These are phyloP conservation scores for Lactarius evosmus DNA, from an alignment of 768 basidiomycete species.

Conservation along the genomic window DNA sequence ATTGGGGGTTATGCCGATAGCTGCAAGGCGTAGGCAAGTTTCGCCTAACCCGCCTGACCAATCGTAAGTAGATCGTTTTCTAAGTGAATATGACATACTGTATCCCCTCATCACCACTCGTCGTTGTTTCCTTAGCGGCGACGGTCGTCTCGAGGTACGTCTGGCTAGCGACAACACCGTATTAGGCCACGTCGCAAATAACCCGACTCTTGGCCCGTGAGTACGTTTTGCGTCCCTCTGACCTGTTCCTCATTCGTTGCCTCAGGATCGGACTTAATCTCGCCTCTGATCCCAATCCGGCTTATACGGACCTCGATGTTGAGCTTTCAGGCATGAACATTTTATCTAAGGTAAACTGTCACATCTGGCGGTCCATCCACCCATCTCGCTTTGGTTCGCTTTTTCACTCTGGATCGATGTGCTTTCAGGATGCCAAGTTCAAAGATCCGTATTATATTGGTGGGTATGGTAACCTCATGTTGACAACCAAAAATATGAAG, in stretches of 20 bases:
- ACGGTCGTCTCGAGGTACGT: slow-evolving; percentile 3
- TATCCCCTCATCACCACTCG: neutral
- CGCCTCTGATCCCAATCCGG: neutral
- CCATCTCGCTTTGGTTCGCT: neutral
- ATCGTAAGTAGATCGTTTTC: neutral
- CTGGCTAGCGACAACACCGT: neutral
- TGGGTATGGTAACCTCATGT: neutral
- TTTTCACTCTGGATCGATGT: neutral
- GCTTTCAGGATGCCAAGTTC: neutral
- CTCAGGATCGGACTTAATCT: neutral
- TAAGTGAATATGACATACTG: too few species aligned
- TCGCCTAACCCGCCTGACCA: too few species aligned
- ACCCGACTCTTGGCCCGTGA: neutral
- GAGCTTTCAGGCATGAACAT: neutral
- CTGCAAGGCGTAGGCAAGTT: neutral
- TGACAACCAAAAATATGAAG: neutral
- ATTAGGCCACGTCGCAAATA: neutral
- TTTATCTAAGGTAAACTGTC: neutral
- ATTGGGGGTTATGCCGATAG: neutral
- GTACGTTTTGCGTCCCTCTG: neutral
- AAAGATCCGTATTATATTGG: neutral
- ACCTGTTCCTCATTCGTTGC: neutral
- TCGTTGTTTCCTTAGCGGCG: neutral
- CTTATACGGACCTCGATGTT: neutral
- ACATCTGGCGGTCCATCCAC: neutral